A percentile compares a stretch with the other conserved stretches of the same genome.
phyloP scores from a whole-genome alignment of 2,329 filamentous ascomycete genomes.

The Cercospora sp. region DNA sequence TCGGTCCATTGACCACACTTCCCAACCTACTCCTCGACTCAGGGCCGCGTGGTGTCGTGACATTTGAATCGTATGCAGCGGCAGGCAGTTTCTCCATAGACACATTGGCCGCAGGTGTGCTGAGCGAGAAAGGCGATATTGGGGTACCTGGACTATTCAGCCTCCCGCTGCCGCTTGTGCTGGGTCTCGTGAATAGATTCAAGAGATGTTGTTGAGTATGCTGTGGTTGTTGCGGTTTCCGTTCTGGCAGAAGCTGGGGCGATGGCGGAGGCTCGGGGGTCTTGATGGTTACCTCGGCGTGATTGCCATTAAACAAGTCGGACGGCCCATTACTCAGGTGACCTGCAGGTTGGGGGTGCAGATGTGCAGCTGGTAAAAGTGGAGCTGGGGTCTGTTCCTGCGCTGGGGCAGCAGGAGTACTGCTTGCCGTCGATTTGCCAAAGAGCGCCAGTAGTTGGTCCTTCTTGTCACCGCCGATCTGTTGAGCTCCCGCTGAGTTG shows the following conservation, averaged over 20 bases:
- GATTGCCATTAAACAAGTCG: constrained; percentile 22
- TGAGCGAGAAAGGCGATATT: constrained; percentile 37
- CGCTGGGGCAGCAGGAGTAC: constrained; percentile 8
- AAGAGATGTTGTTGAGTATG: constrained; percentile 32
- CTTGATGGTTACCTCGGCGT: constrained; percentile 13
- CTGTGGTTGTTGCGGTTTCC: constrained; percentile 21
- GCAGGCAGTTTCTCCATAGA: constrained; percentile 17
- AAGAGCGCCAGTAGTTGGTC: constrained; percentile 37
- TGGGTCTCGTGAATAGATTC: constrained; percentile 34
- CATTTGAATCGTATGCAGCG: constrained; percentile 9
- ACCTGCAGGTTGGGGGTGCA: background rate
- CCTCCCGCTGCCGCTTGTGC: constrained; percentile 9
- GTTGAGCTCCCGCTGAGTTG: background rate
- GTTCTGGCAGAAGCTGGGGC: constrained; percentile 32
- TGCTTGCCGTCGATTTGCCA: constrained; percentile 21
- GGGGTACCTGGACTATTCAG: constrained; percentile 34
- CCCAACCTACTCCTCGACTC: constrained; percentile 26
- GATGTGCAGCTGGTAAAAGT: background rate
- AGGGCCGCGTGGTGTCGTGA: constrained; percentile 3
- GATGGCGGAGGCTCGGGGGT: constrained; percentile 33
- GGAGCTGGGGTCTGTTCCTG: background rate
- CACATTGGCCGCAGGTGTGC: constrained; percentile 30
- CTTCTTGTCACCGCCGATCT: constrained; percentile 28
- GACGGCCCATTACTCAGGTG: constrained; percentile 21
- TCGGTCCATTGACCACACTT: constrained; percentile 28